These are phyloP conservation scores for Ophiocordyceps camponoti-floridani DNA, from an alignment of 2,329 filamentous ascomycete species.

Conservation along the genomic window DNA sequence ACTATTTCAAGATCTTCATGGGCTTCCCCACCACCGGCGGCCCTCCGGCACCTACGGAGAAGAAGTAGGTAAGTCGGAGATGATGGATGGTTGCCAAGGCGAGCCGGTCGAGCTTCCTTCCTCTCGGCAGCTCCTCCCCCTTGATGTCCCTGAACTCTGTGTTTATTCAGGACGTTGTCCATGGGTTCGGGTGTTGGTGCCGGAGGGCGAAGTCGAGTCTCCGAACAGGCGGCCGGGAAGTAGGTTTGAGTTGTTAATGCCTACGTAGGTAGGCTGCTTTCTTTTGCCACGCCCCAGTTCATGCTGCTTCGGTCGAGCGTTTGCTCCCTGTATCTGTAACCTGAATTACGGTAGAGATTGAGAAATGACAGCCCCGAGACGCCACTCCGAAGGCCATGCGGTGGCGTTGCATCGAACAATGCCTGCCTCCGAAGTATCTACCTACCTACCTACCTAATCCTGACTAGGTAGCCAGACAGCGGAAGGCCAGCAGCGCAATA, in stretches of 20 bases:
- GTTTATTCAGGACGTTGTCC: no score
- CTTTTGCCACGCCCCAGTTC: not conserved
- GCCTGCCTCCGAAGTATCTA: not conserved
- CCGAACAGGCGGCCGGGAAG: no score
- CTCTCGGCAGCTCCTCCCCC: no score
- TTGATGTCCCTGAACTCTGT: no score
- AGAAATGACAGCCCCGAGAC: not conserved
- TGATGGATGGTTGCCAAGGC: no score
- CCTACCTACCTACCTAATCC: not conserved
- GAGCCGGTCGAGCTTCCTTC: no score
- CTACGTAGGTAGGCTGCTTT: no score
- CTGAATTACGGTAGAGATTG: not conserved
- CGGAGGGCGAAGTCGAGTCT: no score
- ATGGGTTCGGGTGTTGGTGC: no score
- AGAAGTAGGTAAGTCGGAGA: conserved; percentile 13
- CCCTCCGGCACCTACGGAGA: conserved; percentile 32
- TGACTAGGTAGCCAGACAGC: not conserved
- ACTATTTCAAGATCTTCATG: conserved; percentile 84
- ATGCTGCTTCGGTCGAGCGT: not conserved
- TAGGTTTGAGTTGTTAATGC: no score
- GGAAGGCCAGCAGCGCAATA: not conserved
- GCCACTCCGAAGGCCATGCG: conserved; percentile 1
- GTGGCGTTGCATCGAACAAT: not conserved
- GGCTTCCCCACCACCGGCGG: conserved; percentile 72
- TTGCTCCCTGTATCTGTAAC: not conserved